Percentiles rank a stretch among this genome's conserved stretches.
These are phyloP conservation scores for Nicotiana paniculata DNA, from an alignment of 257 asterid genomes.

Conservation along the genomic window DNA sequence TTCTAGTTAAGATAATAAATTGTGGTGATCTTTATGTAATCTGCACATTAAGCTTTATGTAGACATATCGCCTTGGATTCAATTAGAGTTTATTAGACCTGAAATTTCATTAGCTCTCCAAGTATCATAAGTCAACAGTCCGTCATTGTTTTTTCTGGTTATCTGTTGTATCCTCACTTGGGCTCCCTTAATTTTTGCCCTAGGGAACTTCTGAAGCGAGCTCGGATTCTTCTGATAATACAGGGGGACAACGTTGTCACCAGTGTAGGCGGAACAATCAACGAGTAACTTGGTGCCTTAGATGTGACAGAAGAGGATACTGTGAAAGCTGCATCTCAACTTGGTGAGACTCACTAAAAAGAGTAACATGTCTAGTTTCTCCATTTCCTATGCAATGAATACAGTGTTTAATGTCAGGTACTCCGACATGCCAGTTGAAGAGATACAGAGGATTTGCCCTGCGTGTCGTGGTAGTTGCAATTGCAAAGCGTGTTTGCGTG, in stretches of 20 bases:
- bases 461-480: constrained; percentile 94
- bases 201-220: constrained; percentile 81
- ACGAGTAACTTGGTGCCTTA: constrained; percentile 75
- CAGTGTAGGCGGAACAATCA: constrained; percentile 68
- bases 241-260: constrained; percentile 89
- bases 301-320: constrained; percentile 88
- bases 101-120: background rate
- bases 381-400: constrained; percentile 18
- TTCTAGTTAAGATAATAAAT: background rate
- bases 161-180: constrained; percentile 3
- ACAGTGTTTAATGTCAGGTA: constrained; percentile 52
- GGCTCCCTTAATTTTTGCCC: constrained; percentile 5
- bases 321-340: constrained; percentile 85
- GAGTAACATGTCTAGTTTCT: background rate
- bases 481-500: constrained; percentile 87
- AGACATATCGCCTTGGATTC: background rate
- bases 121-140: background rate
- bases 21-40: background rate
- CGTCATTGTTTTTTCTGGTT: background rate
- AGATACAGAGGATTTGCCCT: constrained; percentile 81
- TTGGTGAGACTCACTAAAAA: constrained; percentile 47
- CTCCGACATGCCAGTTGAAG: constrained; percentile 59
- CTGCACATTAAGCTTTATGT: background rate
- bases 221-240: constrained; percentile 72
- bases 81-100: background rate